Percentiles rank a stretch among this genome's conserved stretches.
These are phyloP conservation scores for Ophiostoma pallidulum DNA, from an alignment of 2,329 filamentous ascomycete genomes.

Conservation along the genomic window DNA sequence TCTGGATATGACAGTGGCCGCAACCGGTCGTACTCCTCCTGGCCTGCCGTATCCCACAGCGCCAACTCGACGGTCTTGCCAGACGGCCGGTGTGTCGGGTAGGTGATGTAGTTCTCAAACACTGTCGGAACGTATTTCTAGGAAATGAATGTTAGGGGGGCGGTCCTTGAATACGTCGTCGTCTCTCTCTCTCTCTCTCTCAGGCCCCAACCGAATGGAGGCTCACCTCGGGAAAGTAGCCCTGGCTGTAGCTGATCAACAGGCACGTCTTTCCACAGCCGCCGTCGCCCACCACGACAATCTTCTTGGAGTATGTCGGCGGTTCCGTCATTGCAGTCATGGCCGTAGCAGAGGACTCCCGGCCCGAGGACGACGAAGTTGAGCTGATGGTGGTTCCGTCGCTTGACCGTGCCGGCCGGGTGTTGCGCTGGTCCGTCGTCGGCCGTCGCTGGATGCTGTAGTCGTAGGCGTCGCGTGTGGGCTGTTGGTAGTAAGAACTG, in stretches of 20 bases:
- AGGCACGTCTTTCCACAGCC: conserved; percentile 98
- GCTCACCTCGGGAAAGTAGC: conserved; percentile 97
- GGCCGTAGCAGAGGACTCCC: conserved; percentile 71
- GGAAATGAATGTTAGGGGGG: too few species aligned
- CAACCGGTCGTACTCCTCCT: conserved; percentile 96
- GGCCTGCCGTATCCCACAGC: conserved; percentile 95
- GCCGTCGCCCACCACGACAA: conserved; percentile 95
- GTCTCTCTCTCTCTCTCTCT: too few species aligned
- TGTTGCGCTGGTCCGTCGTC: conserved; percentile 33
- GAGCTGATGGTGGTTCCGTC: conserved; percentile 85
- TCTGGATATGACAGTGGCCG: conserved; percentile 95
- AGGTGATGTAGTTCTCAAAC: conserved; percentile 99
- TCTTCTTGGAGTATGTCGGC: conserved; percentile 95
- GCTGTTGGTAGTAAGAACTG: conserved; percentile 41
- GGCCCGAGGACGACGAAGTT: conserved; percentile 63
- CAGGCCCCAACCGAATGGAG: too few species aligned
- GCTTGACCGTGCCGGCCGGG: conserved; percentile 58
- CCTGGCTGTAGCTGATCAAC: conserved; percentile 96
- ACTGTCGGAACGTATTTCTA: conserved; percentile 99
- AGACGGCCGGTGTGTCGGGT: conserved; percentile 75
- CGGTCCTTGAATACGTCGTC: too few species aligned
- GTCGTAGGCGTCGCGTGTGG: conserved; percentile 32
- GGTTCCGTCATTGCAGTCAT: conserved; percentile 60
- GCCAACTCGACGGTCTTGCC: conserved; percentile 95
- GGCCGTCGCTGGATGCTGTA: conserved; percentile 28